Evolutionary conservation across 208 protist species (phyloP), one percentile per base, ranked within the genome.

Genomic region (Endotrypanum monterogeii): DNA sequence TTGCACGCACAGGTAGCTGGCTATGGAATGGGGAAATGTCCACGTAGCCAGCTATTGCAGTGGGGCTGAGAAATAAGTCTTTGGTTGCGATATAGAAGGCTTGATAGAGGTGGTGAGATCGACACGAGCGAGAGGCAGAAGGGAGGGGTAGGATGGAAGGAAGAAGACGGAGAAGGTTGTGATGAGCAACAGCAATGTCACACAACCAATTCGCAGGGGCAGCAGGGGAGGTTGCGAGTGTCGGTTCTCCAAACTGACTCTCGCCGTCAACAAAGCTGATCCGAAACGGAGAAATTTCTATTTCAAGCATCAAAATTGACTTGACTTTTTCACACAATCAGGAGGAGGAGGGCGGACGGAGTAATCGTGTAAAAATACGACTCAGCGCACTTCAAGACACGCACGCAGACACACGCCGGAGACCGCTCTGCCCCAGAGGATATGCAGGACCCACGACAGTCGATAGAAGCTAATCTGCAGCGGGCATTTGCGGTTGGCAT

Each of bases 1-100:
- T 80, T 46, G 76, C 76, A 80, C 76, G 57, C 76, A 80, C 70
- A 63, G 76, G 76, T 80, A 80, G 70, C 61, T 55, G 48, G 39
- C 69, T 71, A 72, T 35, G 62, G 65, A 80, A 75, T 51, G 54
- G 46, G 55, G 52, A 51, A 58, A 30, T 62, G 30, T 73, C 68
- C 68, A 28, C 8, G 28, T 62, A 80, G 62, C 41, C 65, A 56
- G 61, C 70, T 80, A 80, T 80, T 80, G 76, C 76, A 80, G 76
- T 80, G 76, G 76, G 67, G 76, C 76, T 55, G 37, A 4, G 8
- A 20, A 46, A 23, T 7, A 25, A 11, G 12, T 14, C 12, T 20
- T n/a, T n/a, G 8, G 46, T 8, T n/a, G 25, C 60, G 2, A 30
- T 11, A 18, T 32, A 11, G 44, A 48, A 5, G 44, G 44, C 12